Evolutionary conservation across 495 filamentous ascomycete genomes (phyloP), one percentile per base, ranked within the genome.

Genomic region (Daldinia grandis): DNA sequence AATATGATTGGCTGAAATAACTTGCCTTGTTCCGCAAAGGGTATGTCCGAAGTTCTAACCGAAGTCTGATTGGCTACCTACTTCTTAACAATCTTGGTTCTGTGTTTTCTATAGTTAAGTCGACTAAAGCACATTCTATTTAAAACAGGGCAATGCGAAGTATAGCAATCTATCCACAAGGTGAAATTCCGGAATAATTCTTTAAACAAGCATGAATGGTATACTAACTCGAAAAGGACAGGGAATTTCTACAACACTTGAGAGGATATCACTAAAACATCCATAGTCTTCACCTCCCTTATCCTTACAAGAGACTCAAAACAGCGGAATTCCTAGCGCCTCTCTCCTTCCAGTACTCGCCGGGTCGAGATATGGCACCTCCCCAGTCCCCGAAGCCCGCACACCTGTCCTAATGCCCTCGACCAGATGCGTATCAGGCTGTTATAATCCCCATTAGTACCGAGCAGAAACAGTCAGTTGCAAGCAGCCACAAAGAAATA

Each of bases 281-380:
- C 8, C 35, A 56, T 8, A 6, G 9, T 24, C 17, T 47, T 21
- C 19, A 19, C 42, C 24, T 24, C 6, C 5, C 17, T 10, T 3
- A 9, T 47, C 8, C 21, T 24, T 24, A 47, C 4, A 12, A n/a
- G 5, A 19, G 14, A 30, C 49, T 58, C 31, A 76, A 37, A 64
- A 69, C 33, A 47, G 66, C 5, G 77, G 72, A 30, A 76, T 55
- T 14, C 76, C 80, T 47, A 88, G 60, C 1, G 79, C 84, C 67
- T 86, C 84, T 30, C 82, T 78, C 59, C 83, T 73, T 25, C 80
- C 78, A 68, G 37, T 85, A 37, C 76, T 80, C 4, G 79, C 76
- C 4, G 83, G 81, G 62, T 85, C 83, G 7, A 86, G 62, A 63
- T 84, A 85, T 8, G 83, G 82, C 31, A 76, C 69, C 54, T 86